Conservation (phyloP, 2,329 filamentous ascomycete genomes). For the Fusarium staphyleae region DNA sequence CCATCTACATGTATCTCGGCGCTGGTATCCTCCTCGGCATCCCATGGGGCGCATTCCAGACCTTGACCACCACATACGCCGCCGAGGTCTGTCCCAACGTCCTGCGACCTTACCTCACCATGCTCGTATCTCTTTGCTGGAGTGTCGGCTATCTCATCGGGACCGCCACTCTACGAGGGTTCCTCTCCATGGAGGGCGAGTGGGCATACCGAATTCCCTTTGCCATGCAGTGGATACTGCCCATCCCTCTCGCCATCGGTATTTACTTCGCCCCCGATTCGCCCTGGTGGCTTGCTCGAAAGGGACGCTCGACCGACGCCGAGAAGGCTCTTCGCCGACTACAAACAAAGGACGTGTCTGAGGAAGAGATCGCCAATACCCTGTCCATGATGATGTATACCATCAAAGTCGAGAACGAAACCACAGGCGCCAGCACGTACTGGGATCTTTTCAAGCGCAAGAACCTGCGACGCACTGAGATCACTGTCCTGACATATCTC, state of each 20-base stretch:
- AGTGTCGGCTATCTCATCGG: constrained; percentile 56
- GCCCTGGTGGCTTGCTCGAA: constrained; percentile 58
- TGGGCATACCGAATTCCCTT: constrained; percentile 59
- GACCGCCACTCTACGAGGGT: constrained; percentile 50
- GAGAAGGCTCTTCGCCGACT: constrained; percentile 49
- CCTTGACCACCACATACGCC: constrained; percentile 56
- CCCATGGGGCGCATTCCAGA: constrained; percentile 57
- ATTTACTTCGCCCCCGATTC: constrained; percentile 58
- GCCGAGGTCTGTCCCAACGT: constrained; percentile 54
- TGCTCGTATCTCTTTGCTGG: constrained; percentile 58
- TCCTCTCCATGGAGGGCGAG: constrained; percentile 49
- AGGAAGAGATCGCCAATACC: constrained; percentile 53
- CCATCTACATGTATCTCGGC: constrained; percentile 50
- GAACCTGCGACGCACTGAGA: constrained; percentile 27
- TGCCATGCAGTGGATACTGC: constrained; percentile 57
- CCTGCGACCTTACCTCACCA: constrained; percentile 56
- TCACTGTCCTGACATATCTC: constrained; percentile 22
- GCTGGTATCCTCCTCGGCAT: constrained; percentile 56
- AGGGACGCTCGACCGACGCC: constrained; percentile 49
- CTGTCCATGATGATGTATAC: constrained; percentile 49
- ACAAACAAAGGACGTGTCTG: constrained; percentile 44
- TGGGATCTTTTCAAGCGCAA: constrained; percentile 20
- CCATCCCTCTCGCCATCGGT: constrained; percentile 51
- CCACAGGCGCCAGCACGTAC: constrained; percentile 17
- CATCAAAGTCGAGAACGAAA: constrained; percentile 24